phyloP scores from a whole-genome alignment of 1,284 basidiomycete genomes.

The Macrocystidia cucumis region DNA sequence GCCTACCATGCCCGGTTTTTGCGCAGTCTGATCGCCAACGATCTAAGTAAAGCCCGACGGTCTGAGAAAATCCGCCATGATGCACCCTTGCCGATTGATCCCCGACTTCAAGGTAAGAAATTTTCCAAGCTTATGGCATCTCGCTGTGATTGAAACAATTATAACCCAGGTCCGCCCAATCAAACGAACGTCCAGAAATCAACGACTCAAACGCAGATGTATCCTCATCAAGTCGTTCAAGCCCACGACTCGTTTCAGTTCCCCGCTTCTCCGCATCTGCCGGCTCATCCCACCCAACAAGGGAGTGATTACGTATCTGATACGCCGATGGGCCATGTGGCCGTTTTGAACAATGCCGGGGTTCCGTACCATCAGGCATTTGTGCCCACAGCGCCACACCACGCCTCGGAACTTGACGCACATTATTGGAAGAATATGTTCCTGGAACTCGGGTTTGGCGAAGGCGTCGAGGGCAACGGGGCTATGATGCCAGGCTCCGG shows the following conservation, averaged over 20 bases:
- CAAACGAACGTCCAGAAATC: constrained; percentile 14
- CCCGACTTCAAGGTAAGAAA: constrained; percentile 38
- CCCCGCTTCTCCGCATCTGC: constrained; percentile 31
- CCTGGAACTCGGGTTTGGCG: constrained; percentile 56
- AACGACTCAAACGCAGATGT: constrained; percentile 23
- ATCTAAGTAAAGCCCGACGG: constrained; percentile 46
- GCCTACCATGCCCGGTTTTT: constrained; percentile 72
- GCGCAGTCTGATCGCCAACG: constrained; percentile 56
- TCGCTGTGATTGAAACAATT: too few relatives aligned
- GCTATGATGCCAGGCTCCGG: constrained; percentile 9
- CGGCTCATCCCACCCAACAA: constrained; percentile 21
- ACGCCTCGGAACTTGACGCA: constrained; percentile 44
- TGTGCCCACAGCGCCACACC: constrained; percentile 27
- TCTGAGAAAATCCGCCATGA: constrained; percentile 30
- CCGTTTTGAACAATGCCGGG: constrained; percentile 11
- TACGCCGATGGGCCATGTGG: constrained; percentile 9
- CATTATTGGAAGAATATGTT: constrained; percentile 69
- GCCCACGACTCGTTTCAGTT: constrained; percentile 30
- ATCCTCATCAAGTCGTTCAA: constrained; percentile 24
- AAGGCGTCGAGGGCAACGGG: constrained; percentile 24
- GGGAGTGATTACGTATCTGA: constrained; percentile 17
- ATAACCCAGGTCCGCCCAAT: constrained; percentile 9
- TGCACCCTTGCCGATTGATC: constrained; percentile 37
- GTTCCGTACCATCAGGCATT: constrained; percentile 21
- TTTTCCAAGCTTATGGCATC: constrained; percentile 9